Evolutionary conservation across 257 asterid species (phyloP).

Genomic region (Solanum chmielewskii): DNA sequence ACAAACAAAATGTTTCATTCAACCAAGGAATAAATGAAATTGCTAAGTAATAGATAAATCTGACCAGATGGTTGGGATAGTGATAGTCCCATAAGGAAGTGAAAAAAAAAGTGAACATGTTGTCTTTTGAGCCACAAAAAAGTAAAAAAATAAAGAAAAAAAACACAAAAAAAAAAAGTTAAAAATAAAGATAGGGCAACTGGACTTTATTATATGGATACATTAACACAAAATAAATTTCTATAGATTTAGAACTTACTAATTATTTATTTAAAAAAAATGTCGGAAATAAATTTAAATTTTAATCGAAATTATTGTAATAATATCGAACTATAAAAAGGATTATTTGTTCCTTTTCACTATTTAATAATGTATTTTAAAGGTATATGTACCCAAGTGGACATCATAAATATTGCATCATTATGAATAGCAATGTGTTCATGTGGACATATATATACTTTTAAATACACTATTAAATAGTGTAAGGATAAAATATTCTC

Average conservation of each 20-base stretch:
- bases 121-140: background rate
- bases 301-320: no score
- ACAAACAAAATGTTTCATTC: background rate
- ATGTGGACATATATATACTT: no score
- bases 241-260: background rate
- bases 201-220: background rate
- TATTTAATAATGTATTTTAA: no score
- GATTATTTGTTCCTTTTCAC: no score
- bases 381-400: no score
- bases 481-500: accelerated
- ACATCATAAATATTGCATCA: no score
- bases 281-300: no score
- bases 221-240: background rate
- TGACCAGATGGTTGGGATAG: background rate
- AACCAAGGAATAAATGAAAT: background rate
- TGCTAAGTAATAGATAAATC: background rate
- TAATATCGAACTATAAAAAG: no score
- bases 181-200: background rate
- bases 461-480: no score
- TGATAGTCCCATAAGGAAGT: background rate
- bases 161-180: no score
- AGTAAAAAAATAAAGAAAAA: background rate
- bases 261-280: background rate
- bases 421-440: no score
- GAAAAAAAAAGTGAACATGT: background rate